Conservation (phyloP, 768 basidiomycete genomes). For the Hemileccinum rubropunctum region DNA sequence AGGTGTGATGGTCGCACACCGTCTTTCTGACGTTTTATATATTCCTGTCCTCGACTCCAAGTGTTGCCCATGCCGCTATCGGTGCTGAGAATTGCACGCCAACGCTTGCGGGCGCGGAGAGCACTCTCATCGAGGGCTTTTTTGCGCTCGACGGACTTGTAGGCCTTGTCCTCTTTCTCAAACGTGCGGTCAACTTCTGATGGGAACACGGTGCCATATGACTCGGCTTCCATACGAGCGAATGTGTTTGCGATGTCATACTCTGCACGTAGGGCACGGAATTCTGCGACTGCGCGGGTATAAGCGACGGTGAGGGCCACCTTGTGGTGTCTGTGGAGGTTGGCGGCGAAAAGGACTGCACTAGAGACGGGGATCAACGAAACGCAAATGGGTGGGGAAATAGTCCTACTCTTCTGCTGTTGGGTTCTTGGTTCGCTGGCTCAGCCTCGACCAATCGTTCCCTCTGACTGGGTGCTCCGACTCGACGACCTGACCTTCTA, state of each 20-base stretch:
- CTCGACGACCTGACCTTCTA: constrained; percentile 64
- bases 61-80: constrained; percentile 38
- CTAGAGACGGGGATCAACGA: constrained; percentile 41
- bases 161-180: constrained; percentile 55
- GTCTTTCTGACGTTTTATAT: constrained; percentile 68
- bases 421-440: constrained; percentile 81
- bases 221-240: constrained; percentile 77
- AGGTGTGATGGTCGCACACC: constrained; percentile 68
- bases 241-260: constrained; percentile 73
- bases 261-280: constrained; percentile 83
- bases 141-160: constrained; percentile 58
- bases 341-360: constrained; percentile 74
- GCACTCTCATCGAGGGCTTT: constrained; percentile 58
- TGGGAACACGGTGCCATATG: constrained; percentile 66
- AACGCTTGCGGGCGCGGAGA: constrained; percentile 67
- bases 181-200: constrained; percentile 62
- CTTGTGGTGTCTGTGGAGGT: constrained; percentile 64
- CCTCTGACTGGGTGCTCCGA: constrained; percentile 57
- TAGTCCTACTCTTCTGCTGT: constrained; percentile 81
- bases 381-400: not conserved
- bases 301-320: constrained; percentile 79
- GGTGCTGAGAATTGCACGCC: constrained; percentile 63
- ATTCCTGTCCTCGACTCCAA: constrained; percentile 76
- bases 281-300: constrained; percentile 74
- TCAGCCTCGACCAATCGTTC: constrained; percentile 68